phyloP scores from a whole-genome alignment of 768 basidiomycete genomes.

The Boletus pseudo-olivaceus region DNA sequence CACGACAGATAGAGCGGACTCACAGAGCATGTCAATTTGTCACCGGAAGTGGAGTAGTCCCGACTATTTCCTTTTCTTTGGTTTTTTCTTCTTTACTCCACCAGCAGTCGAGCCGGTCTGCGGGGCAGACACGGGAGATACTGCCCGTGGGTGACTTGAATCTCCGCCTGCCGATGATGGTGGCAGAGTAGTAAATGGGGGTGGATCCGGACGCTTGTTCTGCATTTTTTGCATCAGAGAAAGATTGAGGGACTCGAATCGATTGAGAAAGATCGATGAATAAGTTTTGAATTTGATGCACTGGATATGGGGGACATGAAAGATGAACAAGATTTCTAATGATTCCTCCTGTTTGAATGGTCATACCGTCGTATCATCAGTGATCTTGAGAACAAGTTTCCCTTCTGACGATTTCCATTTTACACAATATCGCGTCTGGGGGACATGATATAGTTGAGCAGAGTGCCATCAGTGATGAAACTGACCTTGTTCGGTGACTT shows the following conservation, averaged over 20 bases:
- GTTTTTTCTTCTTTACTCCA: constrained; percentile 80
- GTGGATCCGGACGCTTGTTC: constrained; percentile 47
- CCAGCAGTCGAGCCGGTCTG: constrained; percentile 42
- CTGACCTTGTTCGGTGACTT: constrained; percentile 75
- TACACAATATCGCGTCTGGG: constrained; percentile 83
- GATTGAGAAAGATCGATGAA: constrained; percentile 92
- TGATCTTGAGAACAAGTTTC: constrained; percentile 89
- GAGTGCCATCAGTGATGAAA: background rate
- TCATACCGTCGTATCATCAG: constrained; percentile 78
- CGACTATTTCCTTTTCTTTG: constrained; percentile 70
- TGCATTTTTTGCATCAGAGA: constrained; percentile 86
- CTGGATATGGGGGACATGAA: constrained; percentile 38
- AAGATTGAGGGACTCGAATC: constrained; percentile 89
- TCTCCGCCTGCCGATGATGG: constrained; percentile 21
- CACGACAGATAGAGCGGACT: constrained; percentile 5
- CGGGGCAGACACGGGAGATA: constrained; percentile 32
- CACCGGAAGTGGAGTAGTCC: background rate
- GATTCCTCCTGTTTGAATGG: background rate
- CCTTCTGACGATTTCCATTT: constrained; percentile 89
- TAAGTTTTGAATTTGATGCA: constrained; percentile 96
- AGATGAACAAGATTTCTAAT: background rate
- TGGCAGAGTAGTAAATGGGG: constrained; percentile 16
- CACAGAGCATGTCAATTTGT: constrained; percentile 9
- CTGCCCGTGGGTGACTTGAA: constrained; percentile 29
- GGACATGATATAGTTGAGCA: constrained; percentile 1